Evolutionary conservation across 2,329 filamentous ascomycete genomes (phyloP), one percentile per base, ranked within the genome.

Genomic region (Talaromyces sp.): DNA sequence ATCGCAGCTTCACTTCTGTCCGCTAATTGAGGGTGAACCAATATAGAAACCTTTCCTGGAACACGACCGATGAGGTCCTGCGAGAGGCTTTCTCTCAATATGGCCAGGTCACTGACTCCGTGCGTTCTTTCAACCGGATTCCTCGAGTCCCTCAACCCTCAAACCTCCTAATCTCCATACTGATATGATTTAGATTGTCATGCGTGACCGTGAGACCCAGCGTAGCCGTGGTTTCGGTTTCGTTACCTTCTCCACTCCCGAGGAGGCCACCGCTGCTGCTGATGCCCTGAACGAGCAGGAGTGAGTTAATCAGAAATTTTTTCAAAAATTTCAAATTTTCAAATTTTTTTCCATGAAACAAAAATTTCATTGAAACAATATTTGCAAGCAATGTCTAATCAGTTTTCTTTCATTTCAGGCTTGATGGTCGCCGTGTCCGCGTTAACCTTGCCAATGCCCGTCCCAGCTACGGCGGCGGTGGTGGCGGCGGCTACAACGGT

Each of bases 221-320:
- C 56, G 56, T 45, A 52, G 48, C 56, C 56, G 56, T 35, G 56
- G 56, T 40, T 58, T 58, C 45, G 56, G 56, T 30, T 58, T 58
- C 56, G 56, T 58, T 36, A 58, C 56, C 45, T 55, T 43, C 54
- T 49, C 54, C 36, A 40, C 43, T 36, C 37, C 27, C 10, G 54
- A 54, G 32, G 51, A 54, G 54, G 54, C 56, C 24, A 27, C 54
- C 22, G 48, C 54, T 37, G 56, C 56, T 33, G 47, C 54, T 37
- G 29, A 44, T n/a, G 56, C 33, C 43, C 41, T 52, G 10, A 52
- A 57, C 51, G 54, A 57, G 32, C 51, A 50, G 41, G 56, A 58
- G 56, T 58, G 47, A n/a, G 55, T 55, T 33, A n/a, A n/a, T n/a
- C n/a, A n/a, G 27, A 19, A 4, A 9, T 37, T 11, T 24, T n/a